Evolutionary conservation across 2,329 filamentous ascomycete genomes (phyloP).

Genomic region (Curvularia spicifera): DNA sequence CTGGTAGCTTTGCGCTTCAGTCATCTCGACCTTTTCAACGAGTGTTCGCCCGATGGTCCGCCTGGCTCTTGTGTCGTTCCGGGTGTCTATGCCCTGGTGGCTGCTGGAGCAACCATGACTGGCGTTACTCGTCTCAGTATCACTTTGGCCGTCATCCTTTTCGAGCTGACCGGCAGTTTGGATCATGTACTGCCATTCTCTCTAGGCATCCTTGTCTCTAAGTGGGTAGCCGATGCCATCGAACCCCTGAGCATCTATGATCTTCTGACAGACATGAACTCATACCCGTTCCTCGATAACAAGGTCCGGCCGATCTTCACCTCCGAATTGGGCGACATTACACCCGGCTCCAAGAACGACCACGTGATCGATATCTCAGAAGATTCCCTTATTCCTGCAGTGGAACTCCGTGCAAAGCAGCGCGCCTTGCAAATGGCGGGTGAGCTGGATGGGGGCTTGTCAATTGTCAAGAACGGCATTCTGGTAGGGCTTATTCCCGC

Average conservation of each 20-base stretch:
- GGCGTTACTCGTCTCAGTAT: constrained; percentile 93
- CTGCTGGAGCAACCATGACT: constrained; percentile 96
- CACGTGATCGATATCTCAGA: constrained; percentile 87
- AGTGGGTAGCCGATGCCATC: constrained; percentile 96
- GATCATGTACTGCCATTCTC: constrained; percentile 97
- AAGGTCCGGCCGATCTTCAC: constrained; percentile 93
- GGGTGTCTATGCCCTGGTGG: constrained; percentile 94
- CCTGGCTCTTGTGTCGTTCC: constrained; percentile 89
- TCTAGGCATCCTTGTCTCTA: constrained; percentile 88
- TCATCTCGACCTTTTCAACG: constrained; percentile 73
- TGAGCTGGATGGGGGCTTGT: constrained; percentile 89
- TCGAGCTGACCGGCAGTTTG: constrained; percentile 92
- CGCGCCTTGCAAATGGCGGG: constrained; percentile 82
- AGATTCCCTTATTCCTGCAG: constrained; percentile 79
- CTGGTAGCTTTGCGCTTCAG: constrained; percentile 78
- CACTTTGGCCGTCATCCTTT: constrained; percentile 91
- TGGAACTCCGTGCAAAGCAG: constrained; percentile 78
- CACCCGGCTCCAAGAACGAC: constrained; percentile 74
- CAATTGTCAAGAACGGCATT: constrained; percentile 78
- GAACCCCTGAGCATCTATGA: constrained; percentile 97
- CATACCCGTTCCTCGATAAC: constrained; percentile 96
- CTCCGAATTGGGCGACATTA: constrained; percentile 84
- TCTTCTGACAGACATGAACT: constrained; percentile 93
- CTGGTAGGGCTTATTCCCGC: constrained; percentile 91
- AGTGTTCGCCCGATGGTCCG: constrained; percentile 70